A percentile compares a stretch with the other conserved stretches of the same genome.
Conservation (phyloP, 441 rosid species). For the Brassica hybrid region DNA sequence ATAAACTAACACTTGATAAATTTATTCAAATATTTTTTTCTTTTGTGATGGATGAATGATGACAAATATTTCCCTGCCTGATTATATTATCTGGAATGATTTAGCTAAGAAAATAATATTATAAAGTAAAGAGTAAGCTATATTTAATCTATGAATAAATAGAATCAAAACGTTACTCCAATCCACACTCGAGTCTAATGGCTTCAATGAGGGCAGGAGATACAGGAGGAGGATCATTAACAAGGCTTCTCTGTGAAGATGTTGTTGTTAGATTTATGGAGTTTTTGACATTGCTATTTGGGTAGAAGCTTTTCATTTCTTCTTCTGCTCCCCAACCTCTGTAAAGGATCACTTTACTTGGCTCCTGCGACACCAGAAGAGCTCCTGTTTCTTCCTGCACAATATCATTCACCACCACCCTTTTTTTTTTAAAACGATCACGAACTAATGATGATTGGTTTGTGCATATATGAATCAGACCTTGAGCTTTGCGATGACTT, state of each 20-base stretch:
- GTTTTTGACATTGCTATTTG: conserved; percentile 37
- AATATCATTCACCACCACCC: not conserved
- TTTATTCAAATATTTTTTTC: not conserved
- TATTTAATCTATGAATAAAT: too few species aligned
- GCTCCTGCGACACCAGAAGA: conserved; percentile 87
- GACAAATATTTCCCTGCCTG: not conserved
- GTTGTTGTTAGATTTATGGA: conserved; percentile 32
- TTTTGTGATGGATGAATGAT: not conserved
- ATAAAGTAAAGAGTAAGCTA: not conserved
- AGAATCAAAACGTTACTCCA: conserved; percentile 30
- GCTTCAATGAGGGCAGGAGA: conserved; percentile 85
- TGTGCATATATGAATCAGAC: conserved; percentile 45
- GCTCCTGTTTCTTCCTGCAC: conserved; percentile 91
- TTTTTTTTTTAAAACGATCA: not conserved
- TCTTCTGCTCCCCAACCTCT: conserved; percentile 89
- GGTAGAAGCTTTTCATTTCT: conserved; percentile 46
- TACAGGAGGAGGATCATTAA: conserved; percentile 44
- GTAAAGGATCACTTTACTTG: conserved; percentile 88
- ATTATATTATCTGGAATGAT: not conserved
- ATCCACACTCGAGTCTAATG: conserved; percentile 83
- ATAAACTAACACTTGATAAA: not conserved
- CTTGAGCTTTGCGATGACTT: conserved; percentile 85
- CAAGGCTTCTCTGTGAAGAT: conserved; percentile 30
- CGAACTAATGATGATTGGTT: not conserved
- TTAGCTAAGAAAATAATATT: not conserved